Percentiles rank a stretch among this genome's conserved stretches.
Evolutionary conservation across 2,329 filamentous ascomycete genomes (phyloP).

Genomic region (Immersiporthe knoxdaviesiana): DNA sequence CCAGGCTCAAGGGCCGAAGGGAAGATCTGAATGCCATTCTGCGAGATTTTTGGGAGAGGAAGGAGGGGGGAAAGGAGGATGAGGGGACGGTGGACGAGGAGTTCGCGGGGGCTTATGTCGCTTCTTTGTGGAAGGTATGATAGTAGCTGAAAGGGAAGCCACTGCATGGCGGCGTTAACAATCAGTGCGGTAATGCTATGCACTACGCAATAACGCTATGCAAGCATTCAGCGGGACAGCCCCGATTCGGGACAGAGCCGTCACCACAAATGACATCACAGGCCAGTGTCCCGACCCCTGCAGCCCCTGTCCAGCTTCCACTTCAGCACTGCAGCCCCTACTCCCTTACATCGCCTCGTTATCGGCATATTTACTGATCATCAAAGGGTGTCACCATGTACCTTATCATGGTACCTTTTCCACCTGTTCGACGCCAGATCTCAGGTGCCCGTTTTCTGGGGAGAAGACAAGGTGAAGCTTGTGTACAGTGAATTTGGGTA

Average conservation of each 20-base stretch:
- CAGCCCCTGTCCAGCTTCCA: neutral
- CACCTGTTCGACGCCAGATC: neutral
- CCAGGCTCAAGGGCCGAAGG: constrained; percentile 23
- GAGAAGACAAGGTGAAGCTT: neutral
- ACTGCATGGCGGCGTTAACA: neutral
- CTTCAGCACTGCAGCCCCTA: no score
- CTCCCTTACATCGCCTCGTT: neutral
- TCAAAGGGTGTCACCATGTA: neutral
- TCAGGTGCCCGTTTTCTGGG: neutral
- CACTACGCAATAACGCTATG: neutral
- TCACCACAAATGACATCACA: neutral
- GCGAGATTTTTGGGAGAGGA: neutral
- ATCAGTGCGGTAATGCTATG: neutral
- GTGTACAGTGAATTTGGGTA: no score
- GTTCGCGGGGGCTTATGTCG: neutral
- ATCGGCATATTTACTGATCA: neutral
- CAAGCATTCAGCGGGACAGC: neutral
- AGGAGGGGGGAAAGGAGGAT: neutral
- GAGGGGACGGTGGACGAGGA: neutral
- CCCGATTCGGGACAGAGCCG: neutral
- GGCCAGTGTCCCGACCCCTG: neutral
- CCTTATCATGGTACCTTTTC: neutral
- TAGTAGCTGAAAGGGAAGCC: constrained; percentile 1
- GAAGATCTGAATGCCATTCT: constrained; percentile 27
- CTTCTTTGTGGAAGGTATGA: neutral